These are phyloP conservation scores for Sporothrix dimorphospora DNA, from an alignment of 2,329 filamentous ascomycete species.

Conservation along the genomic window DNA sequence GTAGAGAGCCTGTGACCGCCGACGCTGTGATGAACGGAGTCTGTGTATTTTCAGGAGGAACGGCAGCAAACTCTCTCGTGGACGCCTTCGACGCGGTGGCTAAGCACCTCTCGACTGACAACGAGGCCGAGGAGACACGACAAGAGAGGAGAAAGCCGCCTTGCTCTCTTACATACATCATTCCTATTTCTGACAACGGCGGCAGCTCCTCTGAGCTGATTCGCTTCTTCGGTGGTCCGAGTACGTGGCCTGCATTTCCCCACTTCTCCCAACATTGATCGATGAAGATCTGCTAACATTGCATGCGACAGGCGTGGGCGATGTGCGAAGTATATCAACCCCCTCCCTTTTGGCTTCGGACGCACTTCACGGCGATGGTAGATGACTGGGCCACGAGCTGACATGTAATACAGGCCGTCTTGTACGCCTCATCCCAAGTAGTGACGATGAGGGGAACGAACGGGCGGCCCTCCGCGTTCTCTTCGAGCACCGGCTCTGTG, in stretches of 20 bases:
- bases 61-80: slow-evolving; percentile 90
- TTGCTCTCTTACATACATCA: slow-evolving; percentile 78
- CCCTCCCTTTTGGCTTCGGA: neutral
- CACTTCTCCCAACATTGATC: slow-evolving; percentile 12
- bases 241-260: slow-evolving; percentile 48
- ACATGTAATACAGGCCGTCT: slow-evolving; percentile 65
- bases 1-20: neutral
- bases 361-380: neutral
- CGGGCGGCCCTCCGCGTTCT: slow-evolving; percentile 75
- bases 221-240: slow-evolving; percentile 90
- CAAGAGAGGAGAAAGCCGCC: slow-evolving; percentile 47
- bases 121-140: slow-evolving; percentile 45
- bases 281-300: neutral
- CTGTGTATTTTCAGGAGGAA: slow-evolving; percentile 88
- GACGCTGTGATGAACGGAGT: slow-evolving; percentile 53
- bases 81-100: slow-evolving; percentile 76
- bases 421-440: slow-evolving; percentile 82
- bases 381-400: neutral
- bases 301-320: slow-evolving; percentile 56
- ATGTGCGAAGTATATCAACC: slow-evolving; percentile 65
- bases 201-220: slow-evolving; percentile 93
- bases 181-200: slow-evolving; percentile 95
- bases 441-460: slow-evolving; percentile 54
- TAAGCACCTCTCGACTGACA: slow-evolving; percentile 39
- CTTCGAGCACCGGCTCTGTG: slow-evolving; percentile 83